phyloP scores from a whole-genome alignment of 176 grass and related monocot species.

The Dendrocalamus sinicus region DNA sequence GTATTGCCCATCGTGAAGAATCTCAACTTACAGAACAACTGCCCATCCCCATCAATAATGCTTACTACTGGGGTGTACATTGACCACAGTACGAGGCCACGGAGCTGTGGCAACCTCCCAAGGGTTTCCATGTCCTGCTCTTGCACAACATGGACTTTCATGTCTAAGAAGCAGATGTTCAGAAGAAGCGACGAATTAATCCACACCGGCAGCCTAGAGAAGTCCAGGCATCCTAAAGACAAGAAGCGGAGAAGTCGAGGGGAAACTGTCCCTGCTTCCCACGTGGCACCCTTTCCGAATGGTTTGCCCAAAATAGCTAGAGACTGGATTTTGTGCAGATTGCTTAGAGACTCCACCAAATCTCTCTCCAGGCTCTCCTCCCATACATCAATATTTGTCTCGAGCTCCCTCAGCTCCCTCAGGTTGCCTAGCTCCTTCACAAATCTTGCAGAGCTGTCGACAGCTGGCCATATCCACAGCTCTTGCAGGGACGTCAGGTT shows the following conservation, averaged over 20 bases:
- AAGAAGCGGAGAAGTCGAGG: neutral
- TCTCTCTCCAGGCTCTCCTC: neutral
- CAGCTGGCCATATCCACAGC: no score
- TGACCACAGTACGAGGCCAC: no score
- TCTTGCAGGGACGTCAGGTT: neutral
- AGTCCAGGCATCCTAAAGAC: rapidly evolving
- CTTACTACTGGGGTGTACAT: no score
- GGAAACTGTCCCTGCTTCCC: neutral
- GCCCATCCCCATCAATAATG: no score
- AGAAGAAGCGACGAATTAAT: neutral
- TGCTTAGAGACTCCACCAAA: neutral
- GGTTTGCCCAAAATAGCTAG: rapidly evolving
- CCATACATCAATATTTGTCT: neutral
- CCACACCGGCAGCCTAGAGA: neutral
- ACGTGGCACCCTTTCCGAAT: rapidly evolving
- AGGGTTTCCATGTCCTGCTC: no score
- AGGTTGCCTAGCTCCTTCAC: neutral
- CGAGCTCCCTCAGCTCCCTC: neutral
- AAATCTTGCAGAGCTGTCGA: neutral
- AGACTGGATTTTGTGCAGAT: neutral
- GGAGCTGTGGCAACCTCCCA: no score
- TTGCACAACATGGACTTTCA: no score
- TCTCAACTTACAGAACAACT: no score
- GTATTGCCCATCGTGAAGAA: no score
- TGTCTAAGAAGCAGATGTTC: no score